Base-by-base conservation (phyloP, 495 filamentous ascomycete species). In the Penicillium canescens region DNA sequence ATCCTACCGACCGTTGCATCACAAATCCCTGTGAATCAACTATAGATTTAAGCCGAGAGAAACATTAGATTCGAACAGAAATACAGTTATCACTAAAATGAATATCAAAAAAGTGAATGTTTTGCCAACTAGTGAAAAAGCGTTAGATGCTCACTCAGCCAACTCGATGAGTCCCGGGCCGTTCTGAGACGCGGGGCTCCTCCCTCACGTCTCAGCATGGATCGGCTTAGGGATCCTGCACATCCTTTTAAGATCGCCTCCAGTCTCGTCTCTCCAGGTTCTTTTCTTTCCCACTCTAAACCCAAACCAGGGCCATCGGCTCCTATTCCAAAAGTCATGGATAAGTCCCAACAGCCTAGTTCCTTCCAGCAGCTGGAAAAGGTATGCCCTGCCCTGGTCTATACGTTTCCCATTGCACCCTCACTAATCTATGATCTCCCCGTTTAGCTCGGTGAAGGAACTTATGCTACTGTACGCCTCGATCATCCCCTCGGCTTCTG, bases 361-460 rank as follows among this genome's bases (percentile, higher is more conserved):
- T 96, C 91, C 44, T 98, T 98, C 77, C 92, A 96, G 83, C 93
- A 98, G 84, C 84, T 98, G 71, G 93, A 98, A 75, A 98, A 95
- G 78, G 79, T 81, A 61, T 48, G 54, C 9, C 47, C 11, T 48
- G 54, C 9, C 47, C 11, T 35, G 48, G 49, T 46, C 42, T 34
- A 6, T 52, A 46, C 38, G 20, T 18, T 38, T 24, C 35, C 33
- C 42, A 14, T 33, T n/a, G 35, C 18, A 21, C 38, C 34, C 46
- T 54, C 49, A 59, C 63, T 65, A 47, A 68, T 28, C 44, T 45
- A 33, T 52, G 13, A 8, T 52, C 10, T 56, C 53, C 8, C 28
- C 9, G 2, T 10, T 31, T 60, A 88, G 87, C 79, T 98, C 56
- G 94, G 94, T 67, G 94, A 98, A 81, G 94, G 94, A 49, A 98